Evolutionary conservation across 2,329 filamentous ascomycete genomes (phyloP), one percentile per base, ranked within the genome.

Genomic region (Neocucurbitaria cava): DNA sequence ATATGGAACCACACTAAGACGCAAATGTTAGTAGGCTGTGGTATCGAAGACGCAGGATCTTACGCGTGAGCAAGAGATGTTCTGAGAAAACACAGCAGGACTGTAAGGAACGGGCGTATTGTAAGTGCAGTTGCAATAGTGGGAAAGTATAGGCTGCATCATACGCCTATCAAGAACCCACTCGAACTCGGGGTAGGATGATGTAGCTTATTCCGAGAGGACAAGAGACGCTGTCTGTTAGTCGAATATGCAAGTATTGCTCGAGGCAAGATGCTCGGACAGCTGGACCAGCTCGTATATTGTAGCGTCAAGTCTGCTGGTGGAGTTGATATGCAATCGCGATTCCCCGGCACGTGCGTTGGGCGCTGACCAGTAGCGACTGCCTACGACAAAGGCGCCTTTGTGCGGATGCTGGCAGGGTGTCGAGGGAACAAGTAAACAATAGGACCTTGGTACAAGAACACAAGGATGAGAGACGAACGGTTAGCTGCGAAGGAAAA

Each of bases 51-150:
- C 41, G n/a, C 45, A 52, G 44, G 54, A 58, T 62, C 79, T 77
- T 81, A 81, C 79, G 66, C 81, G 73, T 48, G 69, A 76, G 71
- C 78, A 81, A 55, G 69, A 68, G 41, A 79, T 74, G 50, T 78
- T 76, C 58, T 78, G 68, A 23, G 75, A 78, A 66, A 80, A 81
- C 40, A 79, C 75, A 39, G 72, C 71, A 40, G 75, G 67, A 52
- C 77, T 76, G 61, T 76, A 79, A 28, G 73, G 63, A 24, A 79
- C 69, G 44, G 77, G 68, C 31, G 76, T 75, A 55, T 73, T 73
- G 58, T 73, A 74, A 52, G 66, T 69, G 66, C 75, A 77, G 46
- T 63, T 56, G 68, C 76, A 78, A 59, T 74, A 68, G 65, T 77
- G 75, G 26, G 70, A 60, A 48, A 78, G 68, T 42, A 74, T 63